Base-by-base conservation (phyloP, 768 basidiomycete species). In the Termitomyces sp. region DNA sequence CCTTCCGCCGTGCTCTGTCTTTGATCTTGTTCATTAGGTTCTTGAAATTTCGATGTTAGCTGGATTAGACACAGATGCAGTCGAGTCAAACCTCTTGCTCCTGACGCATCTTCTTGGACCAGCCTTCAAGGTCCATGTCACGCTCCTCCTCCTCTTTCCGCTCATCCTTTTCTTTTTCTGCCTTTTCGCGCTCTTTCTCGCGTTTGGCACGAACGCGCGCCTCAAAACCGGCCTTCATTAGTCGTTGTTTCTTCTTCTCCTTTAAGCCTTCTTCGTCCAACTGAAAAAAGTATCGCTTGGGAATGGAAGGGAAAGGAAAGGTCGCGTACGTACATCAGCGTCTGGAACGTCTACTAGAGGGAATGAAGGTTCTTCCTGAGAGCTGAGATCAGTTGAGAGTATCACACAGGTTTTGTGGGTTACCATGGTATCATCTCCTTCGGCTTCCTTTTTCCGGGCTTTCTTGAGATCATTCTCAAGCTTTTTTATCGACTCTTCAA, bases 141-240 rank as follows among this genome's bases (percentile, higher is more conserved):
- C 97, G 78, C 62, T 92, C 88, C 53, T 88, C 86, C 53, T 86
- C 87, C 56, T 96, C 93, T 57, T 73, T 71, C 79, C 83, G 79
- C 81, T 92, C 91, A 49, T 81, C 78, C 48, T 76, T 74, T 59
- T 85, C 83, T 55, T 81, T 85, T 59, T 90, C 90, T 59, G 87
- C 88, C 46, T 80, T 82, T 67, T 94, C 94, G 13, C 84, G 83
- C 64, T 92, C 90, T 64, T 97, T 97, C 71, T 98, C 96, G 29
- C 85, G 85, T 63, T 89, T 83, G 0, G 85, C 84, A 1, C 92
- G 86, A 34, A 85, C 83, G 22, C 97, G 87, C 0, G 95, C 93
- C 57, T 98, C 96, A 69, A 88, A 94, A 1, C 92, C 92, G 0
- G 94, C 93, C 70, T 97, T 98, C 75, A 95, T 75, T 32, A 98